phyloP scores from a whole-genome alignment of 495 filamentous ascomycete species.

The Bathelium albidoporum region DNA sequence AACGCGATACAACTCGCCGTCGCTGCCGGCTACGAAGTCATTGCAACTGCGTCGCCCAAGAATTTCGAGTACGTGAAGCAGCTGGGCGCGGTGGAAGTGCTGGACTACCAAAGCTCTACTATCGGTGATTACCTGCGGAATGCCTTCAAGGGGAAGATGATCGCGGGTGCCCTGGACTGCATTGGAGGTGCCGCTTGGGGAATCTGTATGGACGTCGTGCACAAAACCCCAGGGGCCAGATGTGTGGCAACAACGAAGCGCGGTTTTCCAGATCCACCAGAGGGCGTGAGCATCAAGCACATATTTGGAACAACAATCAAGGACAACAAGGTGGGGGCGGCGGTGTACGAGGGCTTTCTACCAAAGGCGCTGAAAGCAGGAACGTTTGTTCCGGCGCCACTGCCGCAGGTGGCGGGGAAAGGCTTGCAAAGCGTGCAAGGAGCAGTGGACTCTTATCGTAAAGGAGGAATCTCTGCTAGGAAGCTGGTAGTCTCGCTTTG shows the following conservation, averaged over 20 bases:
- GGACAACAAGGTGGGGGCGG: constrained; percentile 17
- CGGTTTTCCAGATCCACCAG: background rate
- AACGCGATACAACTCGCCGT: constrained; percentile 31
- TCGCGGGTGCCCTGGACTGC: constrained; percentile 17
- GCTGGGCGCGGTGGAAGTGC: constrained; percentile 26
- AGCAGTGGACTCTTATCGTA: constrained; percentile 24
- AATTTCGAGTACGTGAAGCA: constrained; percentile 31
- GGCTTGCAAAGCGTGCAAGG: constrained; percentile 28
- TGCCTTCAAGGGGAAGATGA: constrained; percentile 20
- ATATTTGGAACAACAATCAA: constrained; percentile 3
- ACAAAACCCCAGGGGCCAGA: constrained; percentile 6
- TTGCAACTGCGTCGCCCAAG: constrained; percentile 26
- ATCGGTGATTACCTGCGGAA: constrained; percentile 24
- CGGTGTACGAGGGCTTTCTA: constrained; percentile 16
- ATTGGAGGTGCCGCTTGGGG: constrained; percentile 5
- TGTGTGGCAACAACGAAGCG: constrained; percentile 5
- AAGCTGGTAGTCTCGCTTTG: constrained; percentile 26
- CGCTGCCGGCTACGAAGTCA: constrained; percentile 28
- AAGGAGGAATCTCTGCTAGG: constrained; percentile 26
- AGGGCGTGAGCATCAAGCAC: constrained; percentile 8
- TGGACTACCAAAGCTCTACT: constrained; percentile 25
- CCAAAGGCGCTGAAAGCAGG: constrained; percentile 8
- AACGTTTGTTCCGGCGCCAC: constrained; percentile 16
- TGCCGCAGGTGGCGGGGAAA: constrained; percentile 22
- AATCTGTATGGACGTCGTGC: constrained; percentile 9